A percentile compares a stretch with the other conserved stretches of the same genome.
Conservation (phyloP, 768 basidiomycete species). For the Phylloporus arenicola region DNA sequence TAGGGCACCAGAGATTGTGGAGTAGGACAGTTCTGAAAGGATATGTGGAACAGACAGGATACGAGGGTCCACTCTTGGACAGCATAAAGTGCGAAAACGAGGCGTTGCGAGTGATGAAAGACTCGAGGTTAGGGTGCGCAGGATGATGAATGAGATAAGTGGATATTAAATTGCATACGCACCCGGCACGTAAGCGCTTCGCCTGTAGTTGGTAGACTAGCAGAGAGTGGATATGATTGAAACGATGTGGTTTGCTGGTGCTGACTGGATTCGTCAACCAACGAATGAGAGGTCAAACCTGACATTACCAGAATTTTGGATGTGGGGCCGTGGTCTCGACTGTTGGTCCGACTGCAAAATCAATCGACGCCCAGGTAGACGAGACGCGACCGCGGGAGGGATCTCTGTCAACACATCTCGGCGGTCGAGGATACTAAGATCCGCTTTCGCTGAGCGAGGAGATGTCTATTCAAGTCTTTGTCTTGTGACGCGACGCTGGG, state of each 20-base stretch:
- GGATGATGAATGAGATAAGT: slow-evolving; percentile 2
- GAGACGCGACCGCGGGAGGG: not conserved
- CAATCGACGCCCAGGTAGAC: not conserved
- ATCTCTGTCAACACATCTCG: not conserved
- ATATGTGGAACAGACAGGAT: not conserved
- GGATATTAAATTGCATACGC: not conserved
- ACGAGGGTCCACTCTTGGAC: not conserved
- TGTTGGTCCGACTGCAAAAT: slow-evolving; percentile 1
- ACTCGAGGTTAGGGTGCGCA: not conserved
- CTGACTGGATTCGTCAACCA: not conserved
- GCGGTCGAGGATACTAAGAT: not conserved
- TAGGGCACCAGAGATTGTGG: not conserved
- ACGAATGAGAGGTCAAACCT: not conserved
- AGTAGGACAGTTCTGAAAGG: not conserved
- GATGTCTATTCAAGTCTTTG: not conserved
- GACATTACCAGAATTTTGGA: not conserved
- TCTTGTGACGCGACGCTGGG: not conserved
- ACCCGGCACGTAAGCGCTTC: not conserved
- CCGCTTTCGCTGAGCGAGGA: not conserved
- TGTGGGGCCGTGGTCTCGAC: slow-evolving; percentile 1
- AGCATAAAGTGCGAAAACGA: not conserved
- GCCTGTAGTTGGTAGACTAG: not conserved
- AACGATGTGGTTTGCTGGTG: not conserved
- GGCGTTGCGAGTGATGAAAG: not conserved
- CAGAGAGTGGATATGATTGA: not conserved